Percentiles rank a stretch among this genome's conserved stretches.
Evolutionary conservation across 164 flowering plant species (phyloP).

Genomic region (Aristolochia contorta): DNA sequence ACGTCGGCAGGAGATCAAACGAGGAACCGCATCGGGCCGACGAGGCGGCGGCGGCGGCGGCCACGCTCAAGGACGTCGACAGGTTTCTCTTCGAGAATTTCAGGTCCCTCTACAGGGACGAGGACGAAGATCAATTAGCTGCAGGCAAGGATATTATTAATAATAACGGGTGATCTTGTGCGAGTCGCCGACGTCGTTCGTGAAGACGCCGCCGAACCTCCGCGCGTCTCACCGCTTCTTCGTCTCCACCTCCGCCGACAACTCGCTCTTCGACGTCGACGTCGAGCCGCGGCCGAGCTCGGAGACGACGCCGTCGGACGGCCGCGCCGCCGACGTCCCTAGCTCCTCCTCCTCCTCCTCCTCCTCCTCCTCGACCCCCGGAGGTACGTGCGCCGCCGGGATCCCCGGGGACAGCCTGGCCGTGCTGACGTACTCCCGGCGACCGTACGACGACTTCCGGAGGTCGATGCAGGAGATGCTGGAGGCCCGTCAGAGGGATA

Average conservation of each 20-base stretch:
- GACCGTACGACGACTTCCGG: conserved; percentile 53
- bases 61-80: conserved; percentile 55
- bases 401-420: conserved; percentile 43
- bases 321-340: not conserved
- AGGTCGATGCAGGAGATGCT: conserved; percentile 55
- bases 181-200: conserved; percentile 23
- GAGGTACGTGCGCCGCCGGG: no score
- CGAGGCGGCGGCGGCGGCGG: no score
- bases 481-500: conserved; percentile 20
- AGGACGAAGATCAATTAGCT: no score
- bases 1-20: not conserved
- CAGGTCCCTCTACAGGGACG: conserved; percentile 50
- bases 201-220: conserved; percentile 25
- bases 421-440: conserved; percentile 33
- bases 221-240: conserved; percentile 39
- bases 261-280: conserved; percentile 32
- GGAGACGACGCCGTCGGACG: no score
- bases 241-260: conserved; percentile 25
- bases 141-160: no score
- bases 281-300: conserved; percentile 12
- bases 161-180: conserved; percentile 1
- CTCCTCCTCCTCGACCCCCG: no score
- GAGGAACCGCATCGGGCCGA: no score
- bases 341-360: not conserved
- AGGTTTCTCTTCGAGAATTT: conserved; percentile 58